Evolutionary conservation across 345 rosid species (phyloP), one percentile per base, ranked within the genome.

Genomic region (Hypericum androsaemum): DNA sequence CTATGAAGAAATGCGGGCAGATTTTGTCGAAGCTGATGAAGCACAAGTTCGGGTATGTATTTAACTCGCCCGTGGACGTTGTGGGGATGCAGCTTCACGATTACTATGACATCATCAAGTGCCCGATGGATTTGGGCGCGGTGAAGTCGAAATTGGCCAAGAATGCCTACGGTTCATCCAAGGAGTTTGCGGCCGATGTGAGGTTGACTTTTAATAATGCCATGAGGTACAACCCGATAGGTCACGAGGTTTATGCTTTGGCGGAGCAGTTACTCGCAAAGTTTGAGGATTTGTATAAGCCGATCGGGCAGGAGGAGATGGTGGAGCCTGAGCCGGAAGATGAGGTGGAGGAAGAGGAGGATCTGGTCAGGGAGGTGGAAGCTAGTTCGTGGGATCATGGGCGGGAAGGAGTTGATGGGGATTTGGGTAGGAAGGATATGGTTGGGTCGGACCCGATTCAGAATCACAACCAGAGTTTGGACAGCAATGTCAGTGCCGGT

Each of bases 51-150:
- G 78, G 62, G 2, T 77, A 74, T 76, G 65, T 77, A 1, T 77
- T 77, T 56, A 77, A 65, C 56, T 37, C 17, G 8, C 80, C 86
- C 1, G 83, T 80, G 8, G 86, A 80, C 15, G 66, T 57, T 3
- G 77, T 37, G 48, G 48, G 57, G 36, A 15, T 72, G 41, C 60
- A 71, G 60, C 72, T 75, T 5, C 69, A 64, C 9, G 86, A 80
- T 63, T 77, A 77, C 52, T 49, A 60, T 12, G 70, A 53, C 14
- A 61, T 80, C 13, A 69, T 80, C 51, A 68, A 77, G 66, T 49
- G 53, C 22, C 83, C 86, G 8, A 77, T 80, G 86, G 86, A 80
- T 61, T 67, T 80, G n/a, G 80, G 77, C 13, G 68, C 86, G 0
- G 65, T 77, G 36, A 74, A 59, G 64, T 53, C 52, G 15, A 80